phyloP scores from a whole-genome alignment of 306 rosid species.

The Abrus pulchellus region DNA sequence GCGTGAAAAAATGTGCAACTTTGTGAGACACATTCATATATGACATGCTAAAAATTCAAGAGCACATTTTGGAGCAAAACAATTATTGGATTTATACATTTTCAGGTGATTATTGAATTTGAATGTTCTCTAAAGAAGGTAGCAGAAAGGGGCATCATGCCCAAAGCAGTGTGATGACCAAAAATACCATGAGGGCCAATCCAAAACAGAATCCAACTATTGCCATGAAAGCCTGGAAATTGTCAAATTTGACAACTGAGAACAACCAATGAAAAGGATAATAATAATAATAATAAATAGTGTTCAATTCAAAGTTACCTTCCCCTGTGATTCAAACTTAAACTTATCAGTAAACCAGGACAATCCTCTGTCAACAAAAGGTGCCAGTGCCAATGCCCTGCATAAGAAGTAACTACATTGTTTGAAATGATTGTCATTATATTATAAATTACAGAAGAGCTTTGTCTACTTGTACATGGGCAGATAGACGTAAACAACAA shows the following conservation, averaged over 20 bases:
- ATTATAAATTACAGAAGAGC: slow-evolving; percentile 27
- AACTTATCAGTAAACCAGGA: slow-evolving; percentile 82
- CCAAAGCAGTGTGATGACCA: slow-evolving; percentile 75
- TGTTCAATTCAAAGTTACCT: slow-evolving; percentile 52
- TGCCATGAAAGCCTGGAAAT: slow-evolving; percentile 76
- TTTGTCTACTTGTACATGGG: slow-evolving; percentile 8
- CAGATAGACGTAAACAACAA: slow-evolving; percentile 31
- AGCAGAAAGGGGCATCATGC: slow-evolving; percentile 57
- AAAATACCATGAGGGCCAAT: slow-evolving; percentile 72
- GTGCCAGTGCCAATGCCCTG: slow-evolving; percentile 92
- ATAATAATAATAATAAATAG: neutral
- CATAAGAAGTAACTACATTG: slow-evolving; percentile 42
- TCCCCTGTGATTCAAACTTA: slow-evolving; percentile 83
- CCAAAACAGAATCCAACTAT: slow-evolving; percentile 78
- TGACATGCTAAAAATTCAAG: neutral
- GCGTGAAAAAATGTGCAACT: neutral
- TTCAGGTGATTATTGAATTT: slow-evolving; percentile 9
- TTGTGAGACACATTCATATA: neutral
- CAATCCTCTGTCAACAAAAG: slow-evolving; percentile 80
- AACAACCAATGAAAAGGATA: neutral
- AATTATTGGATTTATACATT: neutral
- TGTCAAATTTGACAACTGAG: slow-evolving; percentile 27
- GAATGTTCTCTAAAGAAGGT: slow-evolving; percentile 1
- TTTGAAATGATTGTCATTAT: slow-evolving; percentile 33
- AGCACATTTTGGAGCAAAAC: neutral